Percentiles rank a stretch among this genome's conserved stretches.
Conservation (phyloP, 2,329 filamentous ascomycete species). For the Capronia americana region DNA sequence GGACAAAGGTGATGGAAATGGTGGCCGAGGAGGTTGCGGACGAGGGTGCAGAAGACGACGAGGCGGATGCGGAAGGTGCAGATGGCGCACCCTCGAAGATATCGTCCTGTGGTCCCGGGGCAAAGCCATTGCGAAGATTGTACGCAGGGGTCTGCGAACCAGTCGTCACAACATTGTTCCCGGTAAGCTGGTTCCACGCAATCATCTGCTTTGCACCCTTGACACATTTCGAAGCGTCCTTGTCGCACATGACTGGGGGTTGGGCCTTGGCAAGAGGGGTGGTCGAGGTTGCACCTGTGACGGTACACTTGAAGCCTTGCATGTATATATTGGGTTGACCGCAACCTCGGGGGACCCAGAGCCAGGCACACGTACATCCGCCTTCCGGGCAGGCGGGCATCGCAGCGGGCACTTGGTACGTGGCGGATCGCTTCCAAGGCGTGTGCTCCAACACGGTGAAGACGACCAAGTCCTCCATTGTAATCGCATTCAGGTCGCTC, state of each 20-base stretch:
- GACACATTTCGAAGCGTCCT: constrained; percentile 52
- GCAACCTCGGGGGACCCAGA: constrained; percentile 51
- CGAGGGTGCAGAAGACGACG: background rate
- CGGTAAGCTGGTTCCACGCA: constrained; percentile 51
- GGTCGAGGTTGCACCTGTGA: constrained; percentile 53
- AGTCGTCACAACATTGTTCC: constrained; percentile 23
- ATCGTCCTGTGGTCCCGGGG: constrained; percentile 28
- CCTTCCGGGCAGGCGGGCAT: constrained; percentile 48
- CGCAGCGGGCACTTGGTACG: constrained; percentile 47
- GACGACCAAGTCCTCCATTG: constrained; percentile 60
- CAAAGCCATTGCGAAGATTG: constrained; percentile 28
- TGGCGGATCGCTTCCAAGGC: constrained; percentile 49
- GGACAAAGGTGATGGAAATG: background rate
- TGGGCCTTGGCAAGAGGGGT: constrained; percentile 52
- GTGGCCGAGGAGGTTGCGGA: constrained; percentile 1
- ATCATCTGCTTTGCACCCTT: constrained; percentile 60
- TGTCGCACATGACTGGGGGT: constrained; percentile 52
- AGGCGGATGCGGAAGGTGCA: constrained; percentile 6
- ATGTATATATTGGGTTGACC: constrained; percentile 55
- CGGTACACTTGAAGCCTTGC: constrained; percentile 58
- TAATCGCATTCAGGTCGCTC: constrained; percentile 54
- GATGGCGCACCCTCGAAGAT: constrained; percentile 22
- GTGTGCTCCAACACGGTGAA: constrained; percentile 56
- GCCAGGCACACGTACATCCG: constrained; percentile 52
- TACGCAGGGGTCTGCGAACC: constrained; percentile 24